Evolutionary conservation across 768 basidiomycete species (phyloP).

Genomic region (Suillus brevipes): DNA sequence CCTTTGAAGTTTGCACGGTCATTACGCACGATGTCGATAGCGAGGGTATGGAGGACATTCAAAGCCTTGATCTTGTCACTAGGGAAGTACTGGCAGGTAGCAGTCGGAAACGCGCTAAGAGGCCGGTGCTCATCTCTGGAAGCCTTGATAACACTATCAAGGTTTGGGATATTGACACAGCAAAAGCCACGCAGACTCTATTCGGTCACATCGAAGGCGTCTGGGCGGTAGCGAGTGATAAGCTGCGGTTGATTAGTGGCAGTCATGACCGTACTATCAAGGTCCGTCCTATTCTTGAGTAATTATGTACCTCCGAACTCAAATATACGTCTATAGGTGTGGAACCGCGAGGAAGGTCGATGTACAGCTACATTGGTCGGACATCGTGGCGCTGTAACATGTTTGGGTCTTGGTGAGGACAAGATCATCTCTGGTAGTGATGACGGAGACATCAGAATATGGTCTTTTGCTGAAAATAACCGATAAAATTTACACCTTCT

Average conservation of each 20-base stretch:
- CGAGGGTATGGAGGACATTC: constrained; percentile 18
- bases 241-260: constrained; percentile 86
- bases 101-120: constrained; percentile 36
- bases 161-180: constrained; percentile 92
- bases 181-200: constrained; percentile 73
- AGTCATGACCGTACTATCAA: constrained; percentile 98
- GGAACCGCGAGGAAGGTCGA: constrained; percentile 87
- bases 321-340: constrained; percentile 55
- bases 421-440: constrained; percentile 97
- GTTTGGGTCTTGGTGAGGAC: constrained; percentile 87
- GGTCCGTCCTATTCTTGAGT: constrained; percentile 45
- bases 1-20: constrained; percentile 29
- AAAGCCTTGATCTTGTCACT: constrained; percentile 9
- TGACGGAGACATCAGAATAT: constrained; percentile 84
- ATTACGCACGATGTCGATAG: constrained; percentile 27
- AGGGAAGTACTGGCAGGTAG: constrained; percentile 9
- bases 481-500: neutral
- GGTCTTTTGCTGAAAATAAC: constrained; percentile 57
- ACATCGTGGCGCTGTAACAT: constrained; percentile 92
- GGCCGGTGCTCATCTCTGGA: constrained; percentile 82
- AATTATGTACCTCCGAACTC: constrained; percentile 5
- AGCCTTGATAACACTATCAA: constrained; percentile 95
- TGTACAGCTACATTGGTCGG: constrained; percentile 91
- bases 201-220: constrained; percentile 99
- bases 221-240: constrained; percentile 93